These are phyloP conservation scores for Phytophthora sp. DNA, from an alignment of 352 stramenopile species.

Conservation along the genomic window DNA sequence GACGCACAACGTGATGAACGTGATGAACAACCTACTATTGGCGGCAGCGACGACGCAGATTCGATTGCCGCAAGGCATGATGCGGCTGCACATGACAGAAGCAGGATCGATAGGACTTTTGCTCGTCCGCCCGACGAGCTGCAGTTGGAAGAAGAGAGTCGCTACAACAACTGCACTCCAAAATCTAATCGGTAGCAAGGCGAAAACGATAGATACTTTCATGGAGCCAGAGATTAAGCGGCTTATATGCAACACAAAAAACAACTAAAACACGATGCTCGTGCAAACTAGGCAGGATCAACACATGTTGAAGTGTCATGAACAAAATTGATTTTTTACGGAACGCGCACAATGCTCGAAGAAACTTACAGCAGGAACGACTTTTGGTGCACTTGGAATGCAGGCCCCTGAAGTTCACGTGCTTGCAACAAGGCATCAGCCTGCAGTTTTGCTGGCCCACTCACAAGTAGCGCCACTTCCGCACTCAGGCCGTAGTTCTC, in stretches of 20 bases:
- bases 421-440: conserved; percentile 33
- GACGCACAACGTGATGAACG: conserved; percentile 12
- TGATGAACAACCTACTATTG: conserved; percentile 24
- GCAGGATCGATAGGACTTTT: conserved; percentile 22
- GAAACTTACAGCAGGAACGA: conserved; percentile 51
- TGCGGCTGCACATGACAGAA: not conserved
- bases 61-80: conserved; percentile 12
- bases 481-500: conserved; percentile 54
- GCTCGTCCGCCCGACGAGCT: conserved; percentile 6
- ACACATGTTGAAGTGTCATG: too few species aligned
- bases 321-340: not conserved
- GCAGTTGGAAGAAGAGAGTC: conserved; percentile 19
- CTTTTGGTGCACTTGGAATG: conserved; percentile 51
- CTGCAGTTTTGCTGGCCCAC: conserved; percentile 49
- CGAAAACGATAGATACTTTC: too few species aligned
- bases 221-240: too few species aligned
- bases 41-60: not conserved
- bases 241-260: too few species aligned
- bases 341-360: not conserved
- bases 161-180: too few species aligned
- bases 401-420: conserved; percentile 35
- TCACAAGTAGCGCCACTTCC: conserved; percentile 50
- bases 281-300: too few species aligned
- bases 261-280: too few species aligned
- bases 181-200: too few species aligned